Base-by-base conservation (phyloP, 805 yeast genomes). In the Kodamaea laetipori region DNA sequence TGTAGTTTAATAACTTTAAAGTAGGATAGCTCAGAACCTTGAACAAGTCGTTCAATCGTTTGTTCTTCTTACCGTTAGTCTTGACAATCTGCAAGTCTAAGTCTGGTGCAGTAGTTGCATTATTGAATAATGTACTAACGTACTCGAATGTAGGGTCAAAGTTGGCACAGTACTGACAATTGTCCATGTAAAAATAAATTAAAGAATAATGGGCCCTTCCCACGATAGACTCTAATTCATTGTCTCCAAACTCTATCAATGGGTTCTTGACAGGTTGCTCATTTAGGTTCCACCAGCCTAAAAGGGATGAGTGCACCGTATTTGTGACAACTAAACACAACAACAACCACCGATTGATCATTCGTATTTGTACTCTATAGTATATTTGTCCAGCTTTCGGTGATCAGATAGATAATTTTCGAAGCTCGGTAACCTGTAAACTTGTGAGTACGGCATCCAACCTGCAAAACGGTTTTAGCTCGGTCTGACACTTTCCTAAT, bases 11-110 rank as follows among this genome's bases (percentile, higher is more conserved):
- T 25, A 81, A 53, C 50, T 72, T 69, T 39, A 81, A 45, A 0
- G 74, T 64, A 1, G 87, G 87, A 54, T 66, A 81, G 13, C 67
- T 69, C 8, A 51, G 46, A 3, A 81, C 62, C 11, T 55, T 52
- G 45, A 78, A 77, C 37, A 70, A 56, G 25, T 51, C 52, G 28
- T 71, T 59, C 5, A 77, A 57, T 12, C 67, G 54, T 27, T 54
- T 57, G 49, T 60, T 60, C 11, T 30, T 27, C n/a, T 51, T 46
- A 1, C 61, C 67, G 37, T 70, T 59, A 4, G 63, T 50, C 44
- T 64, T 64, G 19, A 66, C 36, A 0, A 67, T 37, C 47, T 70
- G 76, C 16, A 71, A 57, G 23, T 17, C 37, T n/a, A 13, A 25
- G n/a, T n/a, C n/a, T n/a, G n/a, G n/a, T n/a, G n/a, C n/a, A n/a